Evolutionary conservation across 176 grass and related monocot genomes (phyloP).

Genomic region (Ananas comosus): DNA sequence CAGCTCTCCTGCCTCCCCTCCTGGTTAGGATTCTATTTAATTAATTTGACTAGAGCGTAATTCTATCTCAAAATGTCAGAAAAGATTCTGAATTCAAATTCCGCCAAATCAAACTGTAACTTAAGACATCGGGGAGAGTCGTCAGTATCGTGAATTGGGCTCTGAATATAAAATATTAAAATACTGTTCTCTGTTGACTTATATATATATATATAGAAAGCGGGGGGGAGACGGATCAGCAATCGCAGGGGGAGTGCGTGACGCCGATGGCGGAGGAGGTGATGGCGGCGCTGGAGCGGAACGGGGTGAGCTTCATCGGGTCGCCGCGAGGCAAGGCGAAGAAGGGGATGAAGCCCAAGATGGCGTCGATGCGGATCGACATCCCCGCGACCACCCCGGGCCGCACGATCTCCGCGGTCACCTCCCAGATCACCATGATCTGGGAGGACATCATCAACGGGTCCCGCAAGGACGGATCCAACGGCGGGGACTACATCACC

Average conservation of each 20-base stretch:
- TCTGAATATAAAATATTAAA: background rate
- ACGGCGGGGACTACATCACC: constrained; percentile 46
- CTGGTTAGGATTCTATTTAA: constrained; percentile 31
- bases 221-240: constrained; percentile 9
- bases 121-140: too few relatives aligned
- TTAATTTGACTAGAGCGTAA: background rate
- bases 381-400: constrained; percentile 72
- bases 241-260: constrained; percentile 34
- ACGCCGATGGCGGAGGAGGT: constrained; percentile 60
- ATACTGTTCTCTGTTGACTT: background rate
- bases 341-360: constrained; percentile 37
- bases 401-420: constrained; percentile 9
- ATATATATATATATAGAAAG: background rate
- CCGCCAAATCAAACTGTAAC: too few relatives aligned
- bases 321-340: constrained; percentile 37
- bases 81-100: too few relatives aligned
- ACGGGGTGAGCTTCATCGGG: constrained; percentile 75
- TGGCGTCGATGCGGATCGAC: constrained; percentile 57
- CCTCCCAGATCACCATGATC: constrained; percentile 40
- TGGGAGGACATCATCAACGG: constrained; percentile 86
- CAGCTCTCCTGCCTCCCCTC: constrained; percentile 50
- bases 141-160: too few relatives aligned
- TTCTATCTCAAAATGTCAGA: too few relatives aligned
- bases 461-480: constrained; percentile 62
- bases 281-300: constrained; percentile 81